Evolutionary conservation across 192 early-diverging fungal genomes (phyloP).

Genomic region (Obelidium mucronatum): DNA sequence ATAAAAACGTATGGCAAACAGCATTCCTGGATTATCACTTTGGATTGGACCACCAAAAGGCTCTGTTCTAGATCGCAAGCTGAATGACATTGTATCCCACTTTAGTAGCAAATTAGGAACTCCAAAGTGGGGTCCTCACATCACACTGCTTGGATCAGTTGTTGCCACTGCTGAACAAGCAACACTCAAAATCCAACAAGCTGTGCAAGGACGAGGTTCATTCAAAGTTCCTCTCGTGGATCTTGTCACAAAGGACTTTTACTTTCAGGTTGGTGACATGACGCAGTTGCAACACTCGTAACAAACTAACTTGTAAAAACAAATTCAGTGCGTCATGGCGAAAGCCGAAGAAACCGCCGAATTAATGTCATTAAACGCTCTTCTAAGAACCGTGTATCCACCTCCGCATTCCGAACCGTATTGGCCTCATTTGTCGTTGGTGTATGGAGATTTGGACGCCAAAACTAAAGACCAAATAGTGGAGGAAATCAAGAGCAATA

Average conservation of each 20-base stretch:
- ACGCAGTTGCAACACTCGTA: too few relatives aligned
- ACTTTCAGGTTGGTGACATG: slow-evolving; percentile 35
- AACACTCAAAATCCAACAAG: not conserved
- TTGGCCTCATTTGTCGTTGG: slow-evolving; percentile 48
- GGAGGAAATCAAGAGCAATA: slow-evolving; percentile 23
- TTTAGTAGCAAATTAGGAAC: slow-evolving; percentile 36
- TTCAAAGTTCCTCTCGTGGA: slow-evolving; percentile 31
- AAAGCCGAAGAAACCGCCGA: slow-evolving; percentile 23
- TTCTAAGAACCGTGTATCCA: not conserved
- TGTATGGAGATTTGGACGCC: slow-evolving; percentile 41
- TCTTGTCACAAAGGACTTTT: slow-evolving; percentile 38
- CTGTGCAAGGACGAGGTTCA: slow-evolving; percentile 7
- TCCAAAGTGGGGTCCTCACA: slow-evolving; percentile 42
- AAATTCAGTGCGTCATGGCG: slow-evolving; percentile 40
- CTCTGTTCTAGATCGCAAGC: not conserved
- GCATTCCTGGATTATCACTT: slow-evolving; percentile 35
- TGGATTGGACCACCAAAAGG: slow-evolving; percentile 37
- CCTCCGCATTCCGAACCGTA: slow-evolving; percentile 22
- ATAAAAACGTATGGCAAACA: not conserved
- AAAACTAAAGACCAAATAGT: slow-evolving; percentile 17
- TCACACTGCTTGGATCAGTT: slow-evolving; percentile 45
- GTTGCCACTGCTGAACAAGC: slow-evolving; percentile 20
- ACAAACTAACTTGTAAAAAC: not conserved
- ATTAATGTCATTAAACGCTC: slow-evolving; percentile 31
- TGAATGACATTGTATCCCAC: slow-evolving; percentile 10